A percentile compares a stretch with the other conserved stretches of the same genome.
These are phyloP conservation scores for Solanum pennellii DNA, from an alignment of 257 asterid species.

Conservation along the genomic window DNA sequence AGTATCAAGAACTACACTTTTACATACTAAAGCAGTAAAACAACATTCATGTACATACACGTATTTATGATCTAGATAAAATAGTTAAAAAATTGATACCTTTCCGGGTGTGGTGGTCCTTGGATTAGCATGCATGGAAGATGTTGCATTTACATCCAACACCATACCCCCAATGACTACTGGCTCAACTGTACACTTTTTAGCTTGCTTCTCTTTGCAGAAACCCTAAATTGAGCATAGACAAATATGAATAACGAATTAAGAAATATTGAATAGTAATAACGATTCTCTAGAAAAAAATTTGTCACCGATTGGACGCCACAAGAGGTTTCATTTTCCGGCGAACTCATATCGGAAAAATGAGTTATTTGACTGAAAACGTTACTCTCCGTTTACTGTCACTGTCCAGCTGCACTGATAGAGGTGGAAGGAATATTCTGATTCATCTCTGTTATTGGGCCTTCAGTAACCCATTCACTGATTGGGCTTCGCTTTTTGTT, in stretches of 20 bases:
- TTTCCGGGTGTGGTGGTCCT: constrained; percentile 93
- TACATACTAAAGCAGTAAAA: background rate
- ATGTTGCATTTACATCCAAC: constrained; percentile 67
- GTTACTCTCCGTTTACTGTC: background rate
- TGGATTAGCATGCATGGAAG: constrained; percentile 47
- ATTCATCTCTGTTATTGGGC: background rate
- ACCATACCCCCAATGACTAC: constrained; percentile 93
- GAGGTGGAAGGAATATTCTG: background rate
- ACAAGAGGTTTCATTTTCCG: background rate
- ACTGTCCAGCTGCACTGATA: background rate
- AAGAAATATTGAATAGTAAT: background rate
- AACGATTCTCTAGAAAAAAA: background rate
- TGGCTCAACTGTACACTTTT: constrained; percentile 13
- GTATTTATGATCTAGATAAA: background rate
- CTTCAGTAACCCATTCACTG: background rate
- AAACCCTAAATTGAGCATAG: background rate
- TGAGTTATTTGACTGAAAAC: background rate
- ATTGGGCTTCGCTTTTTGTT: background rate
- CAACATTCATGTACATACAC: background rate
- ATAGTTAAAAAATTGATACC: constrained; percentile 19
- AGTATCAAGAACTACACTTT: background rate
- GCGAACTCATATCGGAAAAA: background rate
- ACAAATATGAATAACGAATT: background rate
- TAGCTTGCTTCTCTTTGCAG: background rate
- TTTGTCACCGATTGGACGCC: background rate